Percentiles rank a stretch among this genome's conserved stretches.
Conservation (phyloP, 2,329 filamentous ascomycete genomes). For the Leptographium lundbergii region DNA sequence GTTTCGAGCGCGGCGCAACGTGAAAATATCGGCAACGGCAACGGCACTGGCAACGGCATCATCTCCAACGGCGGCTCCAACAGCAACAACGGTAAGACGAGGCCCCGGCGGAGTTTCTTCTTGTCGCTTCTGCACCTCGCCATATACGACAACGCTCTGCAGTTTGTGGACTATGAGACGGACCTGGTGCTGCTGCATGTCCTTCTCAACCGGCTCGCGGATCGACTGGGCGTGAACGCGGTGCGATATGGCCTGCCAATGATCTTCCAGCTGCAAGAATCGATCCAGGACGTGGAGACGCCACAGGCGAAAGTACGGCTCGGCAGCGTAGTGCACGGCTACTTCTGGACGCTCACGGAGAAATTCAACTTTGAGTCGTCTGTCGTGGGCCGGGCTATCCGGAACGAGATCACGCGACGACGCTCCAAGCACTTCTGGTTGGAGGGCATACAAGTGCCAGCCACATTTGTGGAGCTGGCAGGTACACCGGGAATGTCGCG, state of each 20-base stretch:
- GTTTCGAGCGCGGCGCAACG: slow-evolving; percentile 54
- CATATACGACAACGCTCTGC: slow-evolving; percentile 77
- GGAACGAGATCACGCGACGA: slow-evolving; percentile 63
- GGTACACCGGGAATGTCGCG: slow-evolving; percentile 35
- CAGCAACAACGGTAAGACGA: slow-evolving; percentile 12
- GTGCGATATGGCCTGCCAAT: slow-evolving; percentile 70
- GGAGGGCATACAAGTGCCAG: slow-evolving; percentile 58
- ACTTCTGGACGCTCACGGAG: slow-evolving; percentile 69
- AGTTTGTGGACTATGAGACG: slow-evolving; percentile 56
- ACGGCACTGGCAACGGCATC: background rate
- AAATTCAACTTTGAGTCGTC: slow-evolving; percentile 65
- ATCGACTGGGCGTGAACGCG: slow-evolving; percentile 72
- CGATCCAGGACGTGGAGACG: slow-evolving; percentile 54
- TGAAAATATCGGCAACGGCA: slow-evolving; percentile 29
- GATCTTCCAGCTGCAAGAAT: slow-evolving; percentile 79
- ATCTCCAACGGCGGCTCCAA: slow-evolving; percentile 14
- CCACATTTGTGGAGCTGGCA: slow-evolving; percentile 50
- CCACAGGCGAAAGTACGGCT: slow-evolving; percentile 64
- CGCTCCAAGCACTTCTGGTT: slow-evolving; percentile 70
- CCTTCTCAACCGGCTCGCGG: slow-evolving; percentile 60
- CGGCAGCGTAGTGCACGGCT: slow-evolving; percentile 77
- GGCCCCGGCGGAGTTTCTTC: slow-evolving; percentile 53
- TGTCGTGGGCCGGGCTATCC: slow-evolving; percentile 55
- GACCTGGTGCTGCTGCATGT: slow-evolving; percentile 69
- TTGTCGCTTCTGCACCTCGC: slow-evolving; percentile 72